Conservation (phyloP, 1,284 basidiomycete genomes). For the Boletus semigastroideus region DNA sequence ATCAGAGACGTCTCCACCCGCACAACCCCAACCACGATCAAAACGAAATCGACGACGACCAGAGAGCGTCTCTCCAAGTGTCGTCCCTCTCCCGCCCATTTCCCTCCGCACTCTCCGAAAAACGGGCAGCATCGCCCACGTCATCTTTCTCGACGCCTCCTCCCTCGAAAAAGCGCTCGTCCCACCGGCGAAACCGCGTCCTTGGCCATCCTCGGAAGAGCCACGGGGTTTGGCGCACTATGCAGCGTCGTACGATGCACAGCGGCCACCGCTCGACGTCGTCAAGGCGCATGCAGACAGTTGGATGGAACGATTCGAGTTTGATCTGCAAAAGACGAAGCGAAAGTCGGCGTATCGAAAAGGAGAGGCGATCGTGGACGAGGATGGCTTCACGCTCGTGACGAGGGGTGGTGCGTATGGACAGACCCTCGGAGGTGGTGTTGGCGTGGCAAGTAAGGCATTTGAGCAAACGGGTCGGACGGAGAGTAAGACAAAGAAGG, state of each 20-base stretch:
- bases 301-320: constrained; percentile 74
- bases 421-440: constrained; percentile 78
- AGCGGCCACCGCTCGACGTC: constrained; percentile 69
- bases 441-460: constrained; percentile 72
- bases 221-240: constrained; percentile 75
- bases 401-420: constrained; percentile 87
- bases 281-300: constrained; percentile 77
- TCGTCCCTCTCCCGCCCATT: constrained; percentile 56
- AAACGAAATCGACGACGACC: constrained; percentile 45
- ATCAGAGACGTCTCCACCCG: not conserved
- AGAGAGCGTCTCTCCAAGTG: constrained; percentile 43
- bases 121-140: constrained; percentile 68
- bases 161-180: constrained; percentile 67
- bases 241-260: constrained; percentile 54
- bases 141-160: constrained; percentile 76
- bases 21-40: constrained; percentile 35
- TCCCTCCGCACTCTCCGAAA: constrained; percentile 56
- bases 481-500: constrained; percentile 57
- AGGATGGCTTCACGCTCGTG: constrained; percentile 90
- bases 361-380: constrained; percentile 85
- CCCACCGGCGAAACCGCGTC: constrained; percentile 44
- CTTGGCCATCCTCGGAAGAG: constrained; percentile 60
- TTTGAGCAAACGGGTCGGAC: constrained; percentile 66
- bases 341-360: constrained; percentile 70
- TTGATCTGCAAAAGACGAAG: constrained; percentile 60